A percentile compares a stretch with the other conserved stretches of the same genome.
These are phyloP conservation scores for Ascobolus immersus DNA, from an alignment of 495 filamentous ascomycete species.

Conservation along the genomic window DNA sequence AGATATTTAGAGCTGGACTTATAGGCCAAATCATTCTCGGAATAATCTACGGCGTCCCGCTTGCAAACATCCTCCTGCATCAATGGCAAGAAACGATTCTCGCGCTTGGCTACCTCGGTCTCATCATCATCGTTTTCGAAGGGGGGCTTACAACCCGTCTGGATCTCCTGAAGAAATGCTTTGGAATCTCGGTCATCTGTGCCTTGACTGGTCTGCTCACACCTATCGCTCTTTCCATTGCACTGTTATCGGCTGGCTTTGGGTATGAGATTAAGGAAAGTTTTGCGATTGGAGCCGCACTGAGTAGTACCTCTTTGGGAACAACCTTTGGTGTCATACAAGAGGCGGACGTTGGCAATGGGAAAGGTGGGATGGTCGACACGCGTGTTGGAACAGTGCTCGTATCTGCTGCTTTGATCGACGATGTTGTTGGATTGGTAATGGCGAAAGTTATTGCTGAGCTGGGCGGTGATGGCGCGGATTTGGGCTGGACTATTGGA, in stretches of 20 bases:
- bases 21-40: slow-evolving; percentile 53
- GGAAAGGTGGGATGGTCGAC: slow-evolving; percentile 17
- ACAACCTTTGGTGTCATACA: slow-evolving; percentile 53
- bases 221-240: slow-evolving; percentile 45
- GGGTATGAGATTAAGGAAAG: slow-evolving; percentile 28
- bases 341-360: slow-evolving; percentile 21
- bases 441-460: slow-evolving; percentile 37
- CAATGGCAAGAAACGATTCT: slow-evolving; percentile 31
- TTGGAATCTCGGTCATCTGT: slow-evolving; percentile 27
- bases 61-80: slow-evolving; percentile 26
- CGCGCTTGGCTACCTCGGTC: slow-evolving; percentile 48
- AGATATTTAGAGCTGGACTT: too few relatives aligned
- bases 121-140: slow-evolving; percentile 52
- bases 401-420: slow-evolving; percentile 50
- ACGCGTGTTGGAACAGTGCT: slow-evolving; percentile 46
- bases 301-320: slow-evolving; percentile 52
- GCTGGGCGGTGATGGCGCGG: slow-evolving; percentile 16
- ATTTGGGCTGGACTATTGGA: slow-evolving; percentile 9
- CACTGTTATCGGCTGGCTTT: slow-evolving; percentile 17
- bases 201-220: slow-evolving; percentile 36
- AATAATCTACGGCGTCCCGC: slow-evolving; percentile 40
- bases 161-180: neutral
- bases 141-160: slow-evolving; percentile 15
- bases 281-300: slow-evolving; percentile 51
- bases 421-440: slow-evolving; percentile 60